Conservation (phyloP, 345 rosid genomes). For the Linum trigynum region DNA sequence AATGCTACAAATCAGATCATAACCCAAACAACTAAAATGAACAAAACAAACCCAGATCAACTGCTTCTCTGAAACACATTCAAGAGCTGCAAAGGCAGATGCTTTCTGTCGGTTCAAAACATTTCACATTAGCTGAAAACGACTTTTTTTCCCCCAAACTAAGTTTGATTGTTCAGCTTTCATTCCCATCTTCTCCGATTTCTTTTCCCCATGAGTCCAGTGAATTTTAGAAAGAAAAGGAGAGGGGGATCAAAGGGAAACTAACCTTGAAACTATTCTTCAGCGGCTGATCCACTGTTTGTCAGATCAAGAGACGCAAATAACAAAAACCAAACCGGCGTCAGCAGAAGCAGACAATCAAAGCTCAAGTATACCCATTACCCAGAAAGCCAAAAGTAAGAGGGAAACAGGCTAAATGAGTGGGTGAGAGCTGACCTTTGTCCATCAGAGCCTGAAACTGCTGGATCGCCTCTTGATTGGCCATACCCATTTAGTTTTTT, state of each 20-base stretch:
- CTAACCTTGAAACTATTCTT: constrained; percentile 67
- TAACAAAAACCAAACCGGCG: not conserved
- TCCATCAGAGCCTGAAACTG: constrained; percentile 63
- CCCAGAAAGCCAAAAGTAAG: no score
- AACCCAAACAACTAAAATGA: not conserved
- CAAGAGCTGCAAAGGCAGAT: not conserved
- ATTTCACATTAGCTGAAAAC: not conserved
- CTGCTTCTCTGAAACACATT: no score
- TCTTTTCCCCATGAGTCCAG: not conserved
- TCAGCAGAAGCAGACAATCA: not conserved
- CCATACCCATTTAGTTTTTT: constrained; percentile 30
- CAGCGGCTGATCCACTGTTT: constrained; percentile 57
- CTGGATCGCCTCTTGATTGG: constrained; percentile 59
- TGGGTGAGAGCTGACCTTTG: constrained; percentile 42
- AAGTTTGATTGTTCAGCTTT: not conserved
- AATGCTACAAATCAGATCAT: not conserved
- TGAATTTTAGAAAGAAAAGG: constrained; percentile 7
- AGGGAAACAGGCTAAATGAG: not conserved
- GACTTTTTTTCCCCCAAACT: not conserved
- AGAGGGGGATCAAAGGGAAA: constrained; percentile 14
- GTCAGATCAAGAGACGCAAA: not conserved
- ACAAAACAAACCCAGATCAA: not conserved
- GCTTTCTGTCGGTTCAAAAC: not conserved
- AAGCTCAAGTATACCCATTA: not conserved
- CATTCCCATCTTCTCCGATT: not conserved